These are phyloP conservation scores for Phytophthora pluvialis DNA, from an alignment of 352 stramenopile genomes.

Conservation along the genomic window DNA sequence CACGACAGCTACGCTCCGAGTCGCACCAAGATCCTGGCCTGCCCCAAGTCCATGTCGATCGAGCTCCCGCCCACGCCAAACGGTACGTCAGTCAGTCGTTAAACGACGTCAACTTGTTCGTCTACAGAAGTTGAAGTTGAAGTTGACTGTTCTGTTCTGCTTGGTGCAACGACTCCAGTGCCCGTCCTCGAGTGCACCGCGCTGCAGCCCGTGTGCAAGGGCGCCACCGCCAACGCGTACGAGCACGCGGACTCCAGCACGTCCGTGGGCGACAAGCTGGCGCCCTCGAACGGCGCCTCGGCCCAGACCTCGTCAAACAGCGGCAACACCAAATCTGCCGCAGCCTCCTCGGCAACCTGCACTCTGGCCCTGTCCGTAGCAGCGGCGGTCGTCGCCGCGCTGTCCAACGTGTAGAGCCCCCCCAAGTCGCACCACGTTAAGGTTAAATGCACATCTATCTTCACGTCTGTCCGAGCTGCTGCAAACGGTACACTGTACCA, in stretches of 20 bases:
- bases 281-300: constrained; percentile 30
- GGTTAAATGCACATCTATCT: too few species aligned
- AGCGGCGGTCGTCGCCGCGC: background rate
- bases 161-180: constrained; percentile 29
- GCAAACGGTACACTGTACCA: background rate
- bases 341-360: background rate
- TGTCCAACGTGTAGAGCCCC: background rate
- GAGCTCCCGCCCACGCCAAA: constrained; percentile 41
- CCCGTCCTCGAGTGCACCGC: constrained; percentile 51
- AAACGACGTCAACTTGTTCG: background rate
- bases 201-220: constrained; percentile 62
- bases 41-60: constrained; percentile 46
- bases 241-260: constrained; percentile 38
- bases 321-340: constrained; percentile 17
- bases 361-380: background rate
- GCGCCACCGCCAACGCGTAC: constrained; percentile 59
- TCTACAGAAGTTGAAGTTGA: constrained; percentile 22
- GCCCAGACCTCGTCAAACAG: constrained; percentile 16
- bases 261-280: constrained; percentile 39
- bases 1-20: constrained; percentile 42
- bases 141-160: background rate
- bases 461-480: too few species aligned
- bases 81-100: constrained; percentile 26
- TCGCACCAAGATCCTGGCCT: constrained; percentile 46
- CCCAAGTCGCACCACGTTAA: too few species aligned